Conservation (phyloP, 495 filamentous ascomycete species). For the Hyphodiscus hymeniophilus region DNA sequence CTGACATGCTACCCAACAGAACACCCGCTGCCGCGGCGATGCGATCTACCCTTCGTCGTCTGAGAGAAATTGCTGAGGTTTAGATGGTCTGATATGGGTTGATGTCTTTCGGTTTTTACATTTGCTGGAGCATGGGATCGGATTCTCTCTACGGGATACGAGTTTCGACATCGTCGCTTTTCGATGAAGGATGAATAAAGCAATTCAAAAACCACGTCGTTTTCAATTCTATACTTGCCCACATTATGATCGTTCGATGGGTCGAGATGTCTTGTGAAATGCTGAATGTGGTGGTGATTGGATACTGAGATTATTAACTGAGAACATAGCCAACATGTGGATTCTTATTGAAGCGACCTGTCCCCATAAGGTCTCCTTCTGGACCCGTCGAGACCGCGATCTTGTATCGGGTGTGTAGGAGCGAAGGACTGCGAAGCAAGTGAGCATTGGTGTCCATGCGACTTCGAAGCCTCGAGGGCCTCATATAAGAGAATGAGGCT, state of each 20-base stretch:
- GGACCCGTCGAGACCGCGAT: too few species aligned
- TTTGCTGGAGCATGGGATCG: constrained; percentile 25
- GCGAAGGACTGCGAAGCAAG: too few species aligned
- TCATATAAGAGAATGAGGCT: constrained; percentile 1
- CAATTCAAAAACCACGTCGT: constrained; percentile 18
- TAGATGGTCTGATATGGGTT: constrained; percentile 42
- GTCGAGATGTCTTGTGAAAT: constrained; percentile 7
- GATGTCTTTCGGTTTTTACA: constrained; percentile 29
- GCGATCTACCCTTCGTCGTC: constrained; percentile 92
- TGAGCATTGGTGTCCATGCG: too few species aligned
- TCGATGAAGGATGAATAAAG: constrained; percentile 24
- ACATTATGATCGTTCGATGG: constrained; percentile 11
- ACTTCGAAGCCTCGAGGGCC: too few species aligned
- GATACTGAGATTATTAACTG: neutral
- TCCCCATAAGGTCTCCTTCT: neutral
- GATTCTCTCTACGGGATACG: constrained; percentile 12
- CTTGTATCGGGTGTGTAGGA: too few species aligned
- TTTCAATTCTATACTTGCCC: constrained; percentile 5
- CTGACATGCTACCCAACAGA: constrained; percentile 34
- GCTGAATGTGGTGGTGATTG: constrained; percentile 8
- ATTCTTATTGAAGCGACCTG: neutral
- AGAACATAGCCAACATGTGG: constrained; percentile 10
- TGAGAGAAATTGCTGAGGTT: constrained; percentile 97
- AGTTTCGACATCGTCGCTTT: constrained; percentile 22
- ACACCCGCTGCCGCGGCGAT: constrained; percentile 94